These are phyloP conservation scores for Dioscorea zingiberensis DNA, from an alignment of 106 monocot genomes.

Conservation along the genomic window DNA sequence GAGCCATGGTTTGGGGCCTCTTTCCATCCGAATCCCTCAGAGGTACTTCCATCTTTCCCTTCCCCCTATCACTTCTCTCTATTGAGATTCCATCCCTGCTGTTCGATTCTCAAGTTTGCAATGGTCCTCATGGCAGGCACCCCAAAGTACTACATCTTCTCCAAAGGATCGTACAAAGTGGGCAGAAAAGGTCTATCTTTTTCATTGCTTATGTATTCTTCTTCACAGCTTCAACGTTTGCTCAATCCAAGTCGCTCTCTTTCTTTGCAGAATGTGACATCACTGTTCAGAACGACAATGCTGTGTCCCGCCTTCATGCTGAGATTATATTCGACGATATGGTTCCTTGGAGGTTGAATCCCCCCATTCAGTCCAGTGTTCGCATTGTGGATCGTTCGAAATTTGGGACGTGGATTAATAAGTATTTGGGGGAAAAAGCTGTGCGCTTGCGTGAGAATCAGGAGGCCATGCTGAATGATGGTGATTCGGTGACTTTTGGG, in stretches of 20 bases:
- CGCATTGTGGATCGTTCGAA: slow-evolving; percentile 68
- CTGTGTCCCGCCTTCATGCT: slow-evolving; percentile 80
- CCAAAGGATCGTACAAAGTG: slow-evolving; percentile 73
- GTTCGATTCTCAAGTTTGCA: neutral
- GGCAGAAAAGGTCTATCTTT: slow-evolving; percentile 77
- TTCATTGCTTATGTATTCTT: neutral
- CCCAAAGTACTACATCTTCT: slow-evolving; percentile 78
- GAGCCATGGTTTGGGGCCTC: slow-evolving; percentile 62
- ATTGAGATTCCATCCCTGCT: neutral
- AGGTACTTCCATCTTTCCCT: slow-evolving; percentile 22
- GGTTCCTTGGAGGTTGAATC: slow-evolving; percentile 21
- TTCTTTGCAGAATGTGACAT: slow-evolving; percentile 75
- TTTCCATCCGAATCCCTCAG: slow-evolving; percentile 44
- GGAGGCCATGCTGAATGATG: slow-evolving; percentile 41
- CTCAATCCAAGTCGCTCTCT: neutral
- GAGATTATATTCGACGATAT: slow-evolving; percentile 75
- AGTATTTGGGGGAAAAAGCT: slow-evolving; percentile 40
- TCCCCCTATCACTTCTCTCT: neutral
- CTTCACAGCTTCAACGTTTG: neutral
- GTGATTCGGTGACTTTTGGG: slow-evolving; percentile 77
- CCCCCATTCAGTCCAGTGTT: slow-evolving; percentile 20
- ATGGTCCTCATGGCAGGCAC: slow-evolving; percentile 31
- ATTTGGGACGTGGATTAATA: slow-evolving; percentile 81
- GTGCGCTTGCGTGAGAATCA: slow-evolving; percentile 42
- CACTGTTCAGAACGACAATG: slow-evolving; percentile 70